A percentile compares a stretch with the other conserved stretches of the same genome.
Conservation (phyloP, 2,329 filamentous ascomycete genomes). For the Drechslerella coelobrocha region DNA sequence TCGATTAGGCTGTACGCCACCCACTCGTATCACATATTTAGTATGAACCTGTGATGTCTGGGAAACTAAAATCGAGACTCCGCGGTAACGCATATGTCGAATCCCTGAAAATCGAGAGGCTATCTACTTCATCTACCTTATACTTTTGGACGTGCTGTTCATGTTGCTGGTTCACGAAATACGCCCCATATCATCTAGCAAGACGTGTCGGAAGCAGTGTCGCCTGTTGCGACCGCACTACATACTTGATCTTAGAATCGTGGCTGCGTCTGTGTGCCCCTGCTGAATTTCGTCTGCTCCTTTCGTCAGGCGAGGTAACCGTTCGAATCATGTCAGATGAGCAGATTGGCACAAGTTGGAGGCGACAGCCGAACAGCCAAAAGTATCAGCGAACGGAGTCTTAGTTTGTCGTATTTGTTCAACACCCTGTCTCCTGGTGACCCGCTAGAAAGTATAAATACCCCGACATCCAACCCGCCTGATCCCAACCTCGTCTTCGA, state of each 20-base stretch:
- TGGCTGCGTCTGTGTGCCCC: not conserved
- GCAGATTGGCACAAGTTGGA: slow-evolving; percentile 36
- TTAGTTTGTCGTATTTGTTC: not conserved
- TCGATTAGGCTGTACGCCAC: slow-evolving; percentile 1
- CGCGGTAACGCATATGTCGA: not conserved
- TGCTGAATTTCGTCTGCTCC: too few species aligned
- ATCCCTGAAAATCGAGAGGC: too few species aligned
- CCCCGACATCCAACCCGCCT: slow-evolving; percentile 45
- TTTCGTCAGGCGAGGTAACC: not conserved
- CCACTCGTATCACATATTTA: not conserved
- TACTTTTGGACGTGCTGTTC: too few species aligned
- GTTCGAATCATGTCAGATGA: slow-evolving; percentile 37
- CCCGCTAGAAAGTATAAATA: slow-evolving; percentile 47
- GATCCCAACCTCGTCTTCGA: slow-evolving; percentile 37
- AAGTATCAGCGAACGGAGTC: not conserved
- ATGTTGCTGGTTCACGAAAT: too few species aligned
- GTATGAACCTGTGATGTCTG: slow-evolving; percentile 33
- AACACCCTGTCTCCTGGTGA: slow-evolving; percentile 45
- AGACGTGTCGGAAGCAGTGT: too few species aligned
- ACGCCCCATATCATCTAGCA: too few species aligned
- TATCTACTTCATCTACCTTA: too few species aligned
- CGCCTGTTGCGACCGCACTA: too few species aligned
- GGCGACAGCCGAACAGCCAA: slow-evolving; percentile 4
- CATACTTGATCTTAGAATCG: too few species aligned
- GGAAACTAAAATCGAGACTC: not conserved